These are phyloP conservation scores for Hibiscus tridactylites DNA, from an alignment of 345 rosid species.

Conservation along the genomic window DNA sequence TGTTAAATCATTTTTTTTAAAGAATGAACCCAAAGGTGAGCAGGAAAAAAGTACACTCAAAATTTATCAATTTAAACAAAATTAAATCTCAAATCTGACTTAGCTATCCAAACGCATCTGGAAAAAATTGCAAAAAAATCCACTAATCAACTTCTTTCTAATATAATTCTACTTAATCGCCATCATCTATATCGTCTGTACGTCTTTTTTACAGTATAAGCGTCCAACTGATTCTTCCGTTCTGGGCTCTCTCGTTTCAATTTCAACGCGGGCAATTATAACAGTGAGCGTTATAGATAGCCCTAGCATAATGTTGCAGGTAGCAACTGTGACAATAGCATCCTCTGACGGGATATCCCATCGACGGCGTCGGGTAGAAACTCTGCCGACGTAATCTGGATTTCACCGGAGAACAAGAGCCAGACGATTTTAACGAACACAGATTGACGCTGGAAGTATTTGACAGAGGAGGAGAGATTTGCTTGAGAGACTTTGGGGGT, in stretches of 20 bases:
- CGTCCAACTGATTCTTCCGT: background rate
- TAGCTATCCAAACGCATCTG: background rate
- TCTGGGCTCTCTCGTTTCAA: background rate
- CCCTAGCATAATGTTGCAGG: conserved; percentile 22
- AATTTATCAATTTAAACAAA: background rate
- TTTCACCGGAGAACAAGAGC: conserved; percentile 19
- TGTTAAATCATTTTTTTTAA: too few relatives aligned
- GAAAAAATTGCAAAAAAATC: background rate
- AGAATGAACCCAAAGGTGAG: background rate
- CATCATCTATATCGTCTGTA: background rate
- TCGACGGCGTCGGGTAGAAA: conserved; percentile 17
- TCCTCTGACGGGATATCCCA: conserved; percentile 17
- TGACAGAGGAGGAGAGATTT: conserved; percentile 44
- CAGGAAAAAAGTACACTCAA: background rate
- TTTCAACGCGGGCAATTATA: conserved; percentile 13
- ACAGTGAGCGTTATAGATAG: conserved; percentile 11
- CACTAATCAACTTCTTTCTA: background rate
- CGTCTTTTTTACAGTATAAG: background rate
- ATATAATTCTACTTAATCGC: background rate
- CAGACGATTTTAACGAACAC: conserved; percentile 15
- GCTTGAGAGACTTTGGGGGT: conserved; percentile 33
- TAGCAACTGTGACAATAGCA: conserved; percentile 17
- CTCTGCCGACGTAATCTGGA: conserved; percentile 6
- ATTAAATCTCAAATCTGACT: background rate
- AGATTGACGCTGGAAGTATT: conserved; percentile 29